phyloP scores from a whole-genome alignment of 768 basidiomycete genomes.

The Tricholoma sp. region DNA sequence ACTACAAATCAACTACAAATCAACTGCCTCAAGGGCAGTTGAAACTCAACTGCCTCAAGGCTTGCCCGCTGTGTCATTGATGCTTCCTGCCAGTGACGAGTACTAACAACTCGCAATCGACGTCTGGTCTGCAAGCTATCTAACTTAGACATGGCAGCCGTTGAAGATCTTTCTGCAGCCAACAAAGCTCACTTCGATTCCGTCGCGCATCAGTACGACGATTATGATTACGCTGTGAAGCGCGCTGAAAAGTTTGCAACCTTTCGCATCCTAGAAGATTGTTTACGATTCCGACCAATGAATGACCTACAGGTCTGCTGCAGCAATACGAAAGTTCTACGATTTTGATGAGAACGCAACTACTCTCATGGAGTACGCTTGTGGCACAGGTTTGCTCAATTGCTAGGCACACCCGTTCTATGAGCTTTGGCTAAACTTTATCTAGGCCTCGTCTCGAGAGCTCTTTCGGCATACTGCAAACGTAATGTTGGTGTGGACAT shows the following conservation, averaged over 20 bases:
- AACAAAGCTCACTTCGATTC: constrained; percentile 15
- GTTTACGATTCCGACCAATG: neutral
- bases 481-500: constrained; percentile 72
- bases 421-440: neutral
- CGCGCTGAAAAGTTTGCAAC: constrained; percentile 10
- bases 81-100: too few relatives aligned
- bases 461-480: constrained; percentile 55
- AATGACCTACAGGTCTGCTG: constrained; percentile 24
- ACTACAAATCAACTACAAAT: too few relatives aligned
- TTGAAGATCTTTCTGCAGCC: constrained; percentile 6
- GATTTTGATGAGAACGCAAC: constrained; percentile 53
- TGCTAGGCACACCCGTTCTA: neutral
- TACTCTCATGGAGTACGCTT: constrained; percentile 67
- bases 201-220: constrained; percentile 13
- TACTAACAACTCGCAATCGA: too few relatives aligned
- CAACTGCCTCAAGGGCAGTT: too few relatives aligned
- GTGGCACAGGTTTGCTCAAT: constrained; percentile 67
- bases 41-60: too few relatives aligned
- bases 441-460: constrained; percentile 58
- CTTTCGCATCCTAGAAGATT: neutral
- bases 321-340: constrained; percentile 34
- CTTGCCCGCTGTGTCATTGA: too few relatives aligned
- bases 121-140: too few relatives aligned
- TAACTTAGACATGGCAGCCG: neutral
- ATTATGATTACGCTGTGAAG: constrained; percentile 6